phyloP scores from a whole-genome alignment of 2,329 filamentous ascomycete genomes.

The Apiospora marii region DNA sequence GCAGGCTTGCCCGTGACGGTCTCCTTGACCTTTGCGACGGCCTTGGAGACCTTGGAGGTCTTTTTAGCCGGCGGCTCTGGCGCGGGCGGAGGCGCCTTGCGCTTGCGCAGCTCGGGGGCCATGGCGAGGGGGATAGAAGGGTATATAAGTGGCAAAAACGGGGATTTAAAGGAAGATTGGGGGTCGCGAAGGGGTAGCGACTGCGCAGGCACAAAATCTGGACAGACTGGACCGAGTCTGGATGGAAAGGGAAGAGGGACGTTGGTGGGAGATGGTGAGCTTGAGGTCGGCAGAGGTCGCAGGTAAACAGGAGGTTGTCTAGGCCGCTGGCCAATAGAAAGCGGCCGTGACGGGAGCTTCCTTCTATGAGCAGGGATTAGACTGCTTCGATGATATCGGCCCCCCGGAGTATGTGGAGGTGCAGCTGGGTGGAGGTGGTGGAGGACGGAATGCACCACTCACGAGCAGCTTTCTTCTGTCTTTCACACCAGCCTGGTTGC shows the following conservation, averaged over 20 bases:
- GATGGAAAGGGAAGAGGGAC: constrained; percentile 33
- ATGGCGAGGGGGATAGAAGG: constrained; percentile 38
- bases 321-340: constrained; percentile 35
- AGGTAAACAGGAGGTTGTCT: constrained; percentile 42
- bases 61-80: constrained; percentile 50
- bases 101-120: constrained; percentile 54
- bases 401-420: constrained; percentile 20
- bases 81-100: constrained; percentile 51
- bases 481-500: no score
- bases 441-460: not conserved
- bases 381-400: constrained; percentile 22
- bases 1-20: constrained; percentile 41
- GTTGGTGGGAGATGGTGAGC: constrained; percentile 33
- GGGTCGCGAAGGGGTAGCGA: constrained; percentile 35
- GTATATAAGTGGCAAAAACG: constrained; percentile 25
- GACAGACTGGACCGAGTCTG: constrained; percentile 28
- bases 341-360: constrained; percentile 36
- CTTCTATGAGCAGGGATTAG: constrained; percentile 27
- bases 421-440: not conserved
- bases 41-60: constrained; percentile 48
- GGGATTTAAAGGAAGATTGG: constrained; percentile 25
- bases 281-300: constrained; percentile 37
- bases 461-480: not conserved
- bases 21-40: constrained; percentile 48
- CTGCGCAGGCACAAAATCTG: constrained; percentile 25